These are phyloP conservation scores for Thymus quinquecostatus DNA, from an alignment of 257 asterid species.

Conservation along the genomic window DNA sequence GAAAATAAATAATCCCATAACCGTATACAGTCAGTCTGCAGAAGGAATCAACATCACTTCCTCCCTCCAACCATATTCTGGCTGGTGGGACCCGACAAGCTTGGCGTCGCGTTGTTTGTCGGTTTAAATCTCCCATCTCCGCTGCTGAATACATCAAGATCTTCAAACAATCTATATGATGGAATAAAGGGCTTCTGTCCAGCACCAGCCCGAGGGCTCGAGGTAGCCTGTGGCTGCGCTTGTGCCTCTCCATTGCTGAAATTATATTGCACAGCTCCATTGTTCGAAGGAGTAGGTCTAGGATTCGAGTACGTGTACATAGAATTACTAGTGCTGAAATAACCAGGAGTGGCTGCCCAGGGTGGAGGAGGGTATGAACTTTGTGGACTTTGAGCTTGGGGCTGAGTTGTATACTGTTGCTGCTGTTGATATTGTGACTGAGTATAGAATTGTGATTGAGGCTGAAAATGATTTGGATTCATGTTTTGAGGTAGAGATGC, in stretches of 20 bases:
- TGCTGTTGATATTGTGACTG: conserved; percentile 34
- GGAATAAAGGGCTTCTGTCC: conserved; percentile 53
- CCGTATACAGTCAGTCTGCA: conserved; percentile 5
- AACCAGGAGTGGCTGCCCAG: conserved; percentile 74
- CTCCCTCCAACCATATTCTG: conserved; percentile 46
- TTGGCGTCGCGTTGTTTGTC: conserved; percentile 38
- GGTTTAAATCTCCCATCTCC: conserved; percentile 51
- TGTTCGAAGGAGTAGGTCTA: conserved; percentile 27
- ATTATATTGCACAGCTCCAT: conserved; percentile 33
- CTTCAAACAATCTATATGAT: conserved; percentile 84
- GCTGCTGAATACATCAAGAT: conserved; percentile 80
- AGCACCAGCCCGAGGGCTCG: conserved; percentile 25
- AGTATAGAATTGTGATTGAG: conserved; percentile 32
- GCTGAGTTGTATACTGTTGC: conserved; percentile 34
- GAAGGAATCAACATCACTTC: conserved; percentile 25
- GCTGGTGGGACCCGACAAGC: conserved; percentile 35
- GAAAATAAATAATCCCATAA: conserved; percentile 1
- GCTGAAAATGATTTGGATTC: conserved; percentile 1
- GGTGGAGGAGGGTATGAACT: conserved; percentile 74
- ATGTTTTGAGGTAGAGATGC: conserved; percentile 37
- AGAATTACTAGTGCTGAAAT: conserved; percentile 46
- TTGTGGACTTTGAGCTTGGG: conserved; percentile 32
- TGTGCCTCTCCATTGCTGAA: conserved; percentile 44
- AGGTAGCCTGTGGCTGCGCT: conserved; percentile 24
- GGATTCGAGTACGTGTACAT: conserved; percentile 31